Conservation (phyloP, 768 basidiomycete genomes). For the Paxillus ammoniavirescens region DNA sequence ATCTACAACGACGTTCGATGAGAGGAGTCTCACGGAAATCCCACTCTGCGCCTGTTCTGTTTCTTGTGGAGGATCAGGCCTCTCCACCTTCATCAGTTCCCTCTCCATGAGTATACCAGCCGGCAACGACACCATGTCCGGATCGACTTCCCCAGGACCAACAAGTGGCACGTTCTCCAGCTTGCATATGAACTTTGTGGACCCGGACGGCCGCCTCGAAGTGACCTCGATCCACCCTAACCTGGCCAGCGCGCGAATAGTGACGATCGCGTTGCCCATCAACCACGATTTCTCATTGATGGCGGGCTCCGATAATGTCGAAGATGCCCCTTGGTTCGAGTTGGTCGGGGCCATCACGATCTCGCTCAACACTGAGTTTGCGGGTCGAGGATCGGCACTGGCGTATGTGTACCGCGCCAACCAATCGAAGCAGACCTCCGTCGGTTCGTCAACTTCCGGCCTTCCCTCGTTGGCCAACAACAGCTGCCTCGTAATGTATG, state of each 20-base stretch:
- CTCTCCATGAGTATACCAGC: conserved; percentile 75
- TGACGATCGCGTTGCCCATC: conserved; percentile 79
- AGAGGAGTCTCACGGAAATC: conserved; percentile 9
- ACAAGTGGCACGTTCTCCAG: conserved; percentile 89
- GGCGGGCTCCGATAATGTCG: conserved; percentile 36
- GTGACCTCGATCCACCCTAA: conserved; percentile 89
- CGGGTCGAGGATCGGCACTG: conserved; percentile 88
- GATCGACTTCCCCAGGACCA: conserved; percentile 79
- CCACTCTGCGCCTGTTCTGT: conserved; percentile 1
- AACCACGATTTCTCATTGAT: conserved; percentile 79
- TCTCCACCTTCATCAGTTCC: conserved; percentile 35
- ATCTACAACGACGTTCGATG: not conserved
- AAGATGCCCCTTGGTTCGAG: conserved; percentile 14
- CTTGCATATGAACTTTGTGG: conserved; percentile 79
- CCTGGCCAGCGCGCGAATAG: conserved; percentile 68
- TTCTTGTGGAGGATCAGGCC: conserved; percentile 25
- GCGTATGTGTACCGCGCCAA: conserved; percentile 92
- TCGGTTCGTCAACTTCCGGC: conserved; percentile 76
- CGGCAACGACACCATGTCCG: conserved; percentile 70
- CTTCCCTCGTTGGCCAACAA: conserved; percentile 81
- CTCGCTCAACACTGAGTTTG: conserved; percentile 74
- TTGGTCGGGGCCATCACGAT: conserved; percentile 64
- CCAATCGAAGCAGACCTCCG: conserved; percentile 98
- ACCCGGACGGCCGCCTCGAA: conserved; percentile 85
- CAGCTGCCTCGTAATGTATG: conserved; percentile 84